Base-by-base conservation (phyloP, 306 rosid genomes). In the Cajanus cajan region DNA sequence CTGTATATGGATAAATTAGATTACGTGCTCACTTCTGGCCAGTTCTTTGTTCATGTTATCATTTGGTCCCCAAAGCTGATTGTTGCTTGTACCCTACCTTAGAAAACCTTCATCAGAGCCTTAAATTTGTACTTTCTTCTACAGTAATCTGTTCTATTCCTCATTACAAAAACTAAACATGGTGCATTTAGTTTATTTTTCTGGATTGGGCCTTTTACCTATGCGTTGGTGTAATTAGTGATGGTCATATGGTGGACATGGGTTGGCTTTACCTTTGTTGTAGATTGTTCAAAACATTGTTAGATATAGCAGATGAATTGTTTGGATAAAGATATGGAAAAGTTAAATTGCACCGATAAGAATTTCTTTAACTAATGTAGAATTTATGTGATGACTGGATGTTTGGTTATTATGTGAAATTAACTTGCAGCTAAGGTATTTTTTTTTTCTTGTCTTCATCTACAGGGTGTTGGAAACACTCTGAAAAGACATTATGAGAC, bases 381-480 rank as follows among this genome's bases (percentile, higher is more conserved):
- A 64, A 63, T 22, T 34, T 59, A 63, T 76, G 45, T 63, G 69
- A 18, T 47, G 45, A 39, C 54, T 52, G 57, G 25, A 22, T 67
- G 43, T 36, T 54, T 76, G 67, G 59, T 39, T 33, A n/a, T 59
- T 2, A 67, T 67, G 71, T 61, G 43, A 39, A 80, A 59, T 73
- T 65, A 76, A 75, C 57, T 64, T 63, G 70, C 22, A 48, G 21
- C 76, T 70, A 62, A 82, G 50, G 40, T 69, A 2, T 24, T 68
- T 54, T 82, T 55, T 25, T 73, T 9, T 36, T 18, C 48, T 61
- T 80, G 13, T 58, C 71, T 31, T 77, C 48, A 79, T 85, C 68
- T 51, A 19, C 92, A 96, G 99, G 99, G 99, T 80, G 99, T 96
- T 79, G 99, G 99, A 82, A 96, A 96, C 87, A 96, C 99, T n/a